Base-by-base conservation (phyloP, 2,329 filamentous ascomycete genomes). In the Verruconis gallopava region DNA sequence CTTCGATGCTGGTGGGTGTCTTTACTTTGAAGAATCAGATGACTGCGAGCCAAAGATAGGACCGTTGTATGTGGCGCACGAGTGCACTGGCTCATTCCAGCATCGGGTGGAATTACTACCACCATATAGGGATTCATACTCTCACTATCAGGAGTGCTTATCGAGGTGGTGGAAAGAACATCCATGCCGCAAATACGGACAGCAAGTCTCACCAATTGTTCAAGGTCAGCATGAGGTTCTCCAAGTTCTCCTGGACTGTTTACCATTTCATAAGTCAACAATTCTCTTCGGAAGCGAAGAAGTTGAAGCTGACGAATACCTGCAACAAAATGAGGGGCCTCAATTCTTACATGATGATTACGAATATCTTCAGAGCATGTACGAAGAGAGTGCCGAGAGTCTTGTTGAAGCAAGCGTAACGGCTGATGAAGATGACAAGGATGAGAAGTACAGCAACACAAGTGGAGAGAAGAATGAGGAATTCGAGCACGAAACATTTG, bases 401-500 rank as follows among this genome's bases (percentile, higher is more conserved):
- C 4, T n/a, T 4, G 20, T 22, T 4, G 12, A 14, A 12, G 14
- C 3, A 4, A 39, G 15, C 18, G 37, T n/a, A 21, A 15, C 22
- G 30, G 12, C 9, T 4, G 5, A 9, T n/a, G 15, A 17, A 12
- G 13, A 28, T 11, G 15, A 39, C 5, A 15, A 39, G 21, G 12
- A 4, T 2, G 22, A 28, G 21, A 2, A n/a, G 6, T 11, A 11
- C 5, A 19, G 15, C 5, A 4, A 33, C 5, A n/a, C n/a, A n/a
- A n/a, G n/a, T n/a, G n/a, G 20, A 4, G 5, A 37, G 35, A 19
- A 1, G 5, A 14, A 5, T 5, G 9, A 19, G 9, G 20, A 12
- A 21, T 5, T 9, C 15, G n/a, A 18, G 15, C 30, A 19, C 25
- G 38, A 40, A 40, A 25, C 40, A 33, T 42, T 42, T n/a, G 30